Conservation (phyloP, 352 stramenopile species). For the Elongisporangium undulatum region DNA sequence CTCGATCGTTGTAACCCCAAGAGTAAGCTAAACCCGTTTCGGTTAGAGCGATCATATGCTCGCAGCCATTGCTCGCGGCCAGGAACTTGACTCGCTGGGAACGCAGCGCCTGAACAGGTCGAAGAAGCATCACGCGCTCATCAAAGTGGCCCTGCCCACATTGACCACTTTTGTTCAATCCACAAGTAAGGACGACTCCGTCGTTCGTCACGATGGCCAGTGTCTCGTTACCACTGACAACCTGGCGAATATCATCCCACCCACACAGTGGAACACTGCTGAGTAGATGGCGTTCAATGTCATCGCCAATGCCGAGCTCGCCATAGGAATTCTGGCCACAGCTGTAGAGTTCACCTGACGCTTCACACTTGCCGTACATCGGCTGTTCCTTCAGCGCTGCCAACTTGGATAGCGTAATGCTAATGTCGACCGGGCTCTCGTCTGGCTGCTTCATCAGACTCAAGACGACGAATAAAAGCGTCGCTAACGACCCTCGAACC, state of each 20-base stretch:
- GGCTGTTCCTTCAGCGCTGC: conserved; percentile 77
- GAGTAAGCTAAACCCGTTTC: conserved; percentile 79
- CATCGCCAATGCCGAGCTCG: conserved; percentile 80
- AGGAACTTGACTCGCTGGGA: conserved; percentile 78
- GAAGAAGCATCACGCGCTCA: conserved; percentile 80
- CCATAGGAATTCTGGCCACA: conserved; percentile 89
- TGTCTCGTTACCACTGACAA: conserved; percentile 82
- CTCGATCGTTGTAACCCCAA: conserved; percentile 87
- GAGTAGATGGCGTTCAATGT: conserved; percentile 77
- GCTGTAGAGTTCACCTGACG: conserved; percentile 80
- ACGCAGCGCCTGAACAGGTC: conserved; percentile 69
- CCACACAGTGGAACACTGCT: conserved; percentile 73
- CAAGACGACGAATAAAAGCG: conserved; percentile 55
- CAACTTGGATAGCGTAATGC: conserved; percentile 57
- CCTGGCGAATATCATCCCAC: conserved; percentile 81
- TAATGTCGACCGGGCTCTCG: conserved; percentile 41
- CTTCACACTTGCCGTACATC: conserved; percentile 84
- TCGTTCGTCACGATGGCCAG: conserved; percentile 79
- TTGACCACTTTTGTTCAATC: conserved; percentile 86
- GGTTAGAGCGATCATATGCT: conserved; percentile 85
- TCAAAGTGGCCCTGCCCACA: conserved; percentile 87
- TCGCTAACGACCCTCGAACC: conserved; percentile 65
- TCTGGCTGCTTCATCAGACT: conserved; percentile 68
- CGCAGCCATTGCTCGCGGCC: conserved; percentile 85
- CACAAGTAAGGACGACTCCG: conserved; percentile 76